These are phyloP conservation scores for Laguncularia racemosa DNA, from an alignment of 345 rosid genomes.

Conservation along the genomic window DNA sequence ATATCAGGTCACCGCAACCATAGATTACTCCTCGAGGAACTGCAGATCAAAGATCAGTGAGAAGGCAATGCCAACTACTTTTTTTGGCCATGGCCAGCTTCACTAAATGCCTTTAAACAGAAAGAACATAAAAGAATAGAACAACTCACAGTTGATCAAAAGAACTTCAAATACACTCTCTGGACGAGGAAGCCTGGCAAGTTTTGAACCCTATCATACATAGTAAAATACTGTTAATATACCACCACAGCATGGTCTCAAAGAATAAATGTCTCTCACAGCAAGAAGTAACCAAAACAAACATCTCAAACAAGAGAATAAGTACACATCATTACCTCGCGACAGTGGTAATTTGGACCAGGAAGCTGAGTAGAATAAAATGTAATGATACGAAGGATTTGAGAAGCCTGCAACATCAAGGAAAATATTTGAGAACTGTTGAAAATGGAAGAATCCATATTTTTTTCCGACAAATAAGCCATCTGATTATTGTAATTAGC, in stretches of 20 bases:
- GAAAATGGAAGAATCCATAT: slow-evolving; percentile 5
- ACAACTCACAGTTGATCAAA: slow-evolving; percentile 60
- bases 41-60: slow-evolving; percentile 33
- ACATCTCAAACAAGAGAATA: neutral
- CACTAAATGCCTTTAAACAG: too few relatives aligned
- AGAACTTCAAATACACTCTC: slow-evolving; percentile 57
- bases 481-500: too few relatives aligned
- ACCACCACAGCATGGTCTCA: neutral
- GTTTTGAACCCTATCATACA: slow-evolving; percentile 67
- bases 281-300: too few relatives aligned
- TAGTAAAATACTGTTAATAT: slow-evolving; percentile 1
- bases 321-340: slow-evolving; percentile 49
- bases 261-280: neutral
- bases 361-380: slow-evolving; percentile 98
- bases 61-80: neutral
- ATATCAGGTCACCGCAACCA: slow-evolving; percentile 98
- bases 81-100: too few relatives aligned
- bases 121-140: slow-evolving; percentile 1
- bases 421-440: slow-evolving; percentile 4
- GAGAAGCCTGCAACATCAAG: slow-evolving; percentile 59
- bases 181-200: slow-evolving; percentile 80
- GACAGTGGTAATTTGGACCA: slow-evolving; percentile 96
- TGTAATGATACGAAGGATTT: slow-evolving; percentile 75
- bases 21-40: slow-evolving; percentile 87
- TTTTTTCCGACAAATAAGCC: too few relatives aligned